These are phyloP conservation scores for Aureobasidium pullulans DNA, from an alignment of 2,329 filamentous ascomycete species.

Conservation along the genomic window DNA sequence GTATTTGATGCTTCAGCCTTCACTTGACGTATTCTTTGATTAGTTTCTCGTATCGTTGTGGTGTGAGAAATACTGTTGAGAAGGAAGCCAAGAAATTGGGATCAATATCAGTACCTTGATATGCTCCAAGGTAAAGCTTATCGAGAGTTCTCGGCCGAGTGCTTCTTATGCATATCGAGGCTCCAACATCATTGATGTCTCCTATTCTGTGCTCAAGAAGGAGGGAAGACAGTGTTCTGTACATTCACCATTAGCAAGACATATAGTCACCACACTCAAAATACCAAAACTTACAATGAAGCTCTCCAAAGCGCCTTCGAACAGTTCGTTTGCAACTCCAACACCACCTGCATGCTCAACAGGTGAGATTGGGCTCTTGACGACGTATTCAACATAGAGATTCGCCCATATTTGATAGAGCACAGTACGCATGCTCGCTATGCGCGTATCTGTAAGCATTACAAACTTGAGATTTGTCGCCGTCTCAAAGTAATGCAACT, in stretches of 20 bases:
- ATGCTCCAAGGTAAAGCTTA: not conserved
- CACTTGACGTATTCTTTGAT: too few species aligned
- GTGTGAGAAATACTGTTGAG: too few species aligned
- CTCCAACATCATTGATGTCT: not conserved
- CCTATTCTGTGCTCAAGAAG: not conserved
- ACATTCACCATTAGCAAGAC: not conserved
- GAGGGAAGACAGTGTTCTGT: slow-evolving; percentile 13
- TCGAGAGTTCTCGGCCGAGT: not conserved
- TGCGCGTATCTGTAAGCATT: slow-evolving; percentile 86
- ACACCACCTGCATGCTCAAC: slow-evolving; percentile 54
- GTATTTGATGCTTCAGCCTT: too few species aligned
- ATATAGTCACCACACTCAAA: too few species aligned
- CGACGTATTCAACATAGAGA: slow-evolving; percentile 87
- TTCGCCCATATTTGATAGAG: slow-evolving; percentile 98
- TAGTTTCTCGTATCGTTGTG: too few species aligned
- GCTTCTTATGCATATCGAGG: not conserved
- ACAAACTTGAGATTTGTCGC: slow-evolving; percentile 93
- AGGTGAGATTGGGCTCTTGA: slow-evolving; percentile 58
- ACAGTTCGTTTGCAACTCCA: slow-evolving; percentile 58
- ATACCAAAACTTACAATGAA: slow-evolving; percentile 51
- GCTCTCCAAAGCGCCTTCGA: slow-evolving; percentile 62
- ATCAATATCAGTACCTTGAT: not conserved
- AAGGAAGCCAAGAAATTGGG: not conserved
- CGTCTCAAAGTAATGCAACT: slow-evolving; percentile 98
- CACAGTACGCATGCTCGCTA: slow-evolving; percentile 85